Evolutionary conservation across 1,284 basidiomycete species (phyloP), one percentile per base, ranked within the genome.

Genomic region (Butyriboletus appendiculatus): DNA sequence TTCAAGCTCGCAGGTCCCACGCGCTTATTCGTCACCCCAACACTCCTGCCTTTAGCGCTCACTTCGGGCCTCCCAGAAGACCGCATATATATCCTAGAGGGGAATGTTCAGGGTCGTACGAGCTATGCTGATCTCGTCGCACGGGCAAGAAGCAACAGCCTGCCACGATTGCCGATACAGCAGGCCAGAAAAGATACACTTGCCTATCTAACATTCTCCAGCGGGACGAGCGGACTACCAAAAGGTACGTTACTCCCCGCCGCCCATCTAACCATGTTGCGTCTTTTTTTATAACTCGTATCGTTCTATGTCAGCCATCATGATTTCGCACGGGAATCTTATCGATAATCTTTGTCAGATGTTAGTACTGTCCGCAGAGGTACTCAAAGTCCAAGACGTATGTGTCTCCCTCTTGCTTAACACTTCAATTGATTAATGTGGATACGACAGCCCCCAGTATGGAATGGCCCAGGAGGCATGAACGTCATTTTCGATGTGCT

Each of bases 181-280:
- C 75, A 76, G 0, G 86, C 81, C 1, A 73, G 63, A 32, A 76
- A 73, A 34, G 71, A 85, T 59, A 88, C 86, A 0, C 70, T 90
- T 1, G 88, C 86, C 0, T 89, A 90, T 67, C 71, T 92, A 1
- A 70, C 87, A 0, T 90, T 90, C 62, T 91, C 88, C 1, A 91
- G 88, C 60, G 89, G 88, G 32, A 91, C 89, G 0, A 89, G 80
- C 53, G 89, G 89, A 2, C 70, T 85, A 4, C 88, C 89, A 0
- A 91, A 91, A 79, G 88, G 88, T 86, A 33, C 45, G 65, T 48
- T 6, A 8, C 10, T 37, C 26, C 11, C 15, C 10, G 7, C 16
- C 10, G 9, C 16, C 7, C 22, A 49, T 15, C n/a, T 22, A 16
- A 11, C 14, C 33, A 41, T 35, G 8, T n/a, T 34, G 11, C 11